Percentiles rank a stretch among this genome's conserved stretches.
Evolutionary conservation across 2,329 filamentous ascomycete genomes (phyloP).

Genomic region (Alternaria dauci): DNA sequence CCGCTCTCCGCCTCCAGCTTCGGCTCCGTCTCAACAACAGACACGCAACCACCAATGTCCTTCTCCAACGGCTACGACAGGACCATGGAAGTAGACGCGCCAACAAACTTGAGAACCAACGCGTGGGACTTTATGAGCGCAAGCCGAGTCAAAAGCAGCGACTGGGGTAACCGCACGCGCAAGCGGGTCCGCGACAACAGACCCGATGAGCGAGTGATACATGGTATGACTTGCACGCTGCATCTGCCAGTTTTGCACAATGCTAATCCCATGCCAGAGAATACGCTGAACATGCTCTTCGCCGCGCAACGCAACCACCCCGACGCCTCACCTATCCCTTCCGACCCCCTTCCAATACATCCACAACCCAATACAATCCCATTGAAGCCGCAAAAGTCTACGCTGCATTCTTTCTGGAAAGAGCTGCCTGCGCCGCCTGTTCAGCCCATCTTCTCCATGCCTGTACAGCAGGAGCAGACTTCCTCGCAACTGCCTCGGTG

Average conservation of each 20-base stretch:
- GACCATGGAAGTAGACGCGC: constrained; percentile 39
- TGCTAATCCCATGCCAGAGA: constrained; percentile 44
- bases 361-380: constrained; percentile 14
- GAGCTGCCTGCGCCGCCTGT: constrained; percentile 47
- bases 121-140: constrained; percentile 40
- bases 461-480: constrained; percentile 18
- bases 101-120: constrained; percentile 12
- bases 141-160: constrained; percentile 37
- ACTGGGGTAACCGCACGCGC: constrained; percentile 65
- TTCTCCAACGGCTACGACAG: constrained; percentile 28
- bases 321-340: constrained; percentile 38
- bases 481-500: constrained; percentile 41
- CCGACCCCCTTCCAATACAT: constrained; percentile 26
- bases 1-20: constrained; percentile 55
- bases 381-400: constrained; percentile 52
- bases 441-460: constrained; percentile 26
- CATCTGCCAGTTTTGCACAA: not conserved
- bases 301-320: constrained; percentile 52
- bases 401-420: constrained; percentile 59
- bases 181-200: constrained; percentile 67
- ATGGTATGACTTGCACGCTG: constrained; percentile 53
- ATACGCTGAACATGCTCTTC: constrained; percentile 57
- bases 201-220: constrained; percentile 64
- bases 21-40: constrained; percentile 41
- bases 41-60: constrained; percentile 40